Evolutionary conservation across 2,329 filamentous ascomycete species (phyloP).

Genomic region (Ambrosiella cleistominuta): DNA sequence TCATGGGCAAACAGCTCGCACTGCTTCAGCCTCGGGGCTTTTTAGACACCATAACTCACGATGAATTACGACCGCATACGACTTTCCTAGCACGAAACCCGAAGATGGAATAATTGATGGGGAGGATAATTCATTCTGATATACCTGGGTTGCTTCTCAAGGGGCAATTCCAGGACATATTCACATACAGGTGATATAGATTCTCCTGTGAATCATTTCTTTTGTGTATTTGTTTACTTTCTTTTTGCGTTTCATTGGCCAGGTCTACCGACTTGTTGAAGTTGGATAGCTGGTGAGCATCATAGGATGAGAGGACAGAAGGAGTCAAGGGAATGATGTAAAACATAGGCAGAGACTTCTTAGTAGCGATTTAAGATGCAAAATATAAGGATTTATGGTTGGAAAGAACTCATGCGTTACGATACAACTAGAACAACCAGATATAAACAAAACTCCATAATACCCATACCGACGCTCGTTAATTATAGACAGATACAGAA

Average conservation of each 20-base stretch:
- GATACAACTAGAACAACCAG: neutral
- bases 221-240: neutral
- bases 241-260: neutral
- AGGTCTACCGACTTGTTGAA: neutral
- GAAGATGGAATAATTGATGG: neutral
- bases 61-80: neutral
- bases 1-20: neutral
- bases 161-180: neutral
- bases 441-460: neutral
- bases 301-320: neutral
- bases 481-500: neutral
- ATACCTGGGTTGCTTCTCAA: neutral
- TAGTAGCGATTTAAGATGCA: neutral
- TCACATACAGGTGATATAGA: neutral
- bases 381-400: neutral
- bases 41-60: neutral
- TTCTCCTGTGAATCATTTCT: neutral
- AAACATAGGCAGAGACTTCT: neutral
- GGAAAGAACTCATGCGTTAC: no score
- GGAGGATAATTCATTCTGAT: neutral
- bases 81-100: neutral
- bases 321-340: conserved; percentile 4
- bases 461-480: conserved; percentile 9
- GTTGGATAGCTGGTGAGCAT: neutral
- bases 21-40: neutral